Conservation (phyloP, 352 stramenopile species). For the Phytopythium sindhum region DNA sequence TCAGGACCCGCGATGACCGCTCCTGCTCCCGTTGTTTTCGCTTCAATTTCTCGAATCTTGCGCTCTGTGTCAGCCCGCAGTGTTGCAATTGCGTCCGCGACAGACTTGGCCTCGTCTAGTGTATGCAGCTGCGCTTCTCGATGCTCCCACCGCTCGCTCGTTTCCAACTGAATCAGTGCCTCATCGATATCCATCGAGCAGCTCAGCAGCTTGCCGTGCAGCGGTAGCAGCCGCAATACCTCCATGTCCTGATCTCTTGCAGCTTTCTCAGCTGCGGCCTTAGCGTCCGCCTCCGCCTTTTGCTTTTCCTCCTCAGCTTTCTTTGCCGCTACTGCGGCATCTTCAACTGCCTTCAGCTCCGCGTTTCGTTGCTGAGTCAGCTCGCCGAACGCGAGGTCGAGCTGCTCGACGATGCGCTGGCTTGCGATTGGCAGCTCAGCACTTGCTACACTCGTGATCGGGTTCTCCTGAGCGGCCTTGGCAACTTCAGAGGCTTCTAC, state of each 20-base stretch:
- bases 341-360: slow-evolving; percentile 31
- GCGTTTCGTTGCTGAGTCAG: slow-evolving; percentile 28
- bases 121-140: not conserved
- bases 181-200: slow-evolving; percentile 42
- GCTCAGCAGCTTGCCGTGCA: slow-evolving; percentile 40
- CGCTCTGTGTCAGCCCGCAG: slow-evolving; percentile 18
- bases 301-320: slow-evolving; percentile 36
- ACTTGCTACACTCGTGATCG: slow-evolving; percentile 11
- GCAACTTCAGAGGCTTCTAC: slow-evolving; percentile 8
- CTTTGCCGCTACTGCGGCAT: slow-evolving; percentile 24
- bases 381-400: slow-evolving; percentile 38
- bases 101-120: not conserved
- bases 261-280: slow-evolving; percentile 25
- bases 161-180: slow-evolving; percentile 36
- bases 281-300: slow-evolving; percentile 34
- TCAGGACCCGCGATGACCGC: not conserved
- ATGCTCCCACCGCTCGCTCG: slow-evolving; percentile 3
- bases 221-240: slow-evolving; percentile 40
- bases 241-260: slow-evolving; percentile 33
- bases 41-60: slow-evolving; percentile 35
- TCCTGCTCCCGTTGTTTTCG: slow-evolving; percentile 7
- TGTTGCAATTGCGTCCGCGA: slow-evolving; percentile 16
- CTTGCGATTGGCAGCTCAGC: slow-evolving; percentile 24
- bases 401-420: slow-evolving; percentile 38
- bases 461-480: slow-evolving; percentile 9